Conservation (phyloP, 768 basidiomycete species). For the Epithele typhae region DNA sequence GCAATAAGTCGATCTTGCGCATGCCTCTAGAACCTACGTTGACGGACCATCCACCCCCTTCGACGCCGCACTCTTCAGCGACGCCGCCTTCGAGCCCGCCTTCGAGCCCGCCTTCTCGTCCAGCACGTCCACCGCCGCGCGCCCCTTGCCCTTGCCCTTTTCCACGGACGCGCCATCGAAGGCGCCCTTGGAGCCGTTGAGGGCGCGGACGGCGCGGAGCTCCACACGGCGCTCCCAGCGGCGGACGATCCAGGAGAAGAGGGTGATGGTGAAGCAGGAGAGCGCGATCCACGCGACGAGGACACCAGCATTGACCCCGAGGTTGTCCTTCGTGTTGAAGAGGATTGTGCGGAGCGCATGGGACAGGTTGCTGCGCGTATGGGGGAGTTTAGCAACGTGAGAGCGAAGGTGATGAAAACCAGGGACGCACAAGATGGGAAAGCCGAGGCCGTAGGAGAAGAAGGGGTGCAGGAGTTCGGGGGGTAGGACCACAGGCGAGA, state of each 20-base stretch:
- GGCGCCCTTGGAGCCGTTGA: too few species aligned
- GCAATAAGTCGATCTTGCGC: too few species aligned
- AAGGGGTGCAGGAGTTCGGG: constrained; percentile 25
- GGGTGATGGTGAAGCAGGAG: constrained; percentile 19
- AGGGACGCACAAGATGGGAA: constrained; percentile 28
- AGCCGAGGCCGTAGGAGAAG: constrained; percentile 28
- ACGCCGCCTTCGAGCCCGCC: too few species aligned
- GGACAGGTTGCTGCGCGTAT: constrained; percentile 1
- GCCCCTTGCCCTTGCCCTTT: too few species aligned
- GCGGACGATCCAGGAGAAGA: constrained; percentile 22
- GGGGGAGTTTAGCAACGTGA: neutral
- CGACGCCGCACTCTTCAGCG: neutral
- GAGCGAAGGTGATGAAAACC: neutral
- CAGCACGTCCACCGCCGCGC: too few species aligned
- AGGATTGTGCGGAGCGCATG: constrained; percentile 31
- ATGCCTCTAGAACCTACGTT: too few species aligned
- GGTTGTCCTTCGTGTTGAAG: constrained; percentile 29
- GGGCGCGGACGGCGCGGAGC: too few species aligned
- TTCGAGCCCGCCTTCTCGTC: too few species aligned
- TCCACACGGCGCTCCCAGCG: neutral
- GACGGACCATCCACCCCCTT: neutral
- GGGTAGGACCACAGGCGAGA: constrained; percentile 27
- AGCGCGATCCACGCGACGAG: constrained; percentile 29
- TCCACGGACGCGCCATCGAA: too few species aligned
- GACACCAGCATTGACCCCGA: constrained; percentile 30